Conservation (phyloP, 805 yeast genomes). For the Schwanniomyces sp. region DNA sequence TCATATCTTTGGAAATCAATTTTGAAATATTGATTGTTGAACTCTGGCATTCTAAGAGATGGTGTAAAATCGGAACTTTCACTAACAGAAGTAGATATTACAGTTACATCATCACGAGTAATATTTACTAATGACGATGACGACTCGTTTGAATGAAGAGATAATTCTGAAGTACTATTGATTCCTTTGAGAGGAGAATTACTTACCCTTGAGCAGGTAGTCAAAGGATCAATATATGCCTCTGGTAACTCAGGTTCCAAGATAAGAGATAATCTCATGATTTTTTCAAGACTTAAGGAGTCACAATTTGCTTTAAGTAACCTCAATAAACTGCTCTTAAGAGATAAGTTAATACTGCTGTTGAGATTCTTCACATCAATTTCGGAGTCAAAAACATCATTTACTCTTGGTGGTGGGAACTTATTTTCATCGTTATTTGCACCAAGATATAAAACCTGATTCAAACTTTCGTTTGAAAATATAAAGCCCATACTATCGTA, state of each 20-base stretch:
- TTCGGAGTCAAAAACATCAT: slow-evolving; percentile 2
- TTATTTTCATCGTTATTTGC: slow-evolving; percentile 31
- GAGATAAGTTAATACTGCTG: slow-evolving; percentile 9
- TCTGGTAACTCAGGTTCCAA: slow-evolving; percentile 61
- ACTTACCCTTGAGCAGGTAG: slow-evolving; percentile 1
- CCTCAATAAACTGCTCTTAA: slow-evolving; percentile 42
- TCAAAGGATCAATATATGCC: slow-evolving; percentile 23
- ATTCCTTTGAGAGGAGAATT: slow-evolving; percentile 4
- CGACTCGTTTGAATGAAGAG: slow-evolving; percentile 25
- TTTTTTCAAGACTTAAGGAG: slow-evolving; percentile 48
- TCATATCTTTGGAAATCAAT: slow-evolving; percentile 35
- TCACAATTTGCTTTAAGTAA: slow-evolving; percentile 44
- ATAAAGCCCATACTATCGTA: slow-evolving; percentile 44
- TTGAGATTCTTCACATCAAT: slow-evolving; percentile 2
- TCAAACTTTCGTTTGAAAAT: slow-evolving; percentile 43
- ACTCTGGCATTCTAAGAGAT: slow-evolving; percentile 26
- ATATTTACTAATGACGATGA: slow-evolving; percentile 10
- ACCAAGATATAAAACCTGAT: slow-evolving; percentile 43
- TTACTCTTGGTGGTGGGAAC: slow-evolving; percentile 13
- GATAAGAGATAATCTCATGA: slow-evolving; percentile 63
- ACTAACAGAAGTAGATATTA: neutral
- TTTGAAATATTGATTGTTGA: slow-evolving; percentile 36
- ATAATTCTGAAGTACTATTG: slow-evolving; percentile 16
- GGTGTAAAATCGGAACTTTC: slow-evolving; percentile 14
- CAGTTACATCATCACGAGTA: neutral